Evolutionary conservation across 2,329 filamentous ascomycete genomes (phyloP), one percentile per base, ranked within the genome.

Genomic region (Sporothrix pseudoabietina): DNA sequence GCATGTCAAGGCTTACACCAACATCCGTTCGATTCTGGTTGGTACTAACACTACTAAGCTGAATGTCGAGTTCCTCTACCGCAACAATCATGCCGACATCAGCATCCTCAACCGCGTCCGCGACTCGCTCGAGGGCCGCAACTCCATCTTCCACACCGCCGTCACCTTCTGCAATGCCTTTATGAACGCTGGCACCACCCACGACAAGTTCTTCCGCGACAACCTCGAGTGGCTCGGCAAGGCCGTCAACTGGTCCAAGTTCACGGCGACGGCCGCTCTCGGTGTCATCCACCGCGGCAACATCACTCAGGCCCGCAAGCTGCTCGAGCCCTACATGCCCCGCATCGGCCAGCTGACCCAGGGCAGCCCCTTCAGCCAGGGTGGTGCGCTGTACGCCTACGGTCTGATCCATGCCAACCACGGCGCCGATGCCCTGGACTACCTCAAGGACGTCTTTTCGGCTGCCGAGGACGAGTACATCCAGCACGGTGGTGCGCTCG

Each of bases 231-330:
- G 96, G 96, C 85, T 99, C 3, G 94, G 95, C 75, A 99, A 98
- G 85, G 96, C 96, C 35, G 94, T 98, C 66, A 99, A 99, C 84
- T 99, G 96, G 96, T 98, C 94, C 75, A 99, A 99, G 81, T 99
- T 99, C 81, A 98, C 96, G 0, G 96, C 96, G 16, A 99, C 96
- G 4, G 96, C 96, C 73, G 96, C 96, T 8, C 86, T 99, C 6
- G 96, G 96, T 81, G 96, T 98, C 70, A 98, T 99, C 76, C 96
- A 99, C 82, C 92, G 94, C 63, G 96, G 96, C 72, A 99, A 99
- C 82, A 86, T 99, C 74, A 92, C 92, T 32, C 95, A 99, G 79
- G 96, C 94, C 1, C 90, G 94, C 79, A 97, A 97, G 84, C 88
- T 99, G 1, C 87, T 99, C 16, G 94, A 97, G 79, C 96, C 96